A percentile compares a stretch with the other conserved stretches of the same genome.
Conservation (phyloP, 2,329 filamentous ascomycete genomes). For the Ceratocystis alfenasii region DNA sequence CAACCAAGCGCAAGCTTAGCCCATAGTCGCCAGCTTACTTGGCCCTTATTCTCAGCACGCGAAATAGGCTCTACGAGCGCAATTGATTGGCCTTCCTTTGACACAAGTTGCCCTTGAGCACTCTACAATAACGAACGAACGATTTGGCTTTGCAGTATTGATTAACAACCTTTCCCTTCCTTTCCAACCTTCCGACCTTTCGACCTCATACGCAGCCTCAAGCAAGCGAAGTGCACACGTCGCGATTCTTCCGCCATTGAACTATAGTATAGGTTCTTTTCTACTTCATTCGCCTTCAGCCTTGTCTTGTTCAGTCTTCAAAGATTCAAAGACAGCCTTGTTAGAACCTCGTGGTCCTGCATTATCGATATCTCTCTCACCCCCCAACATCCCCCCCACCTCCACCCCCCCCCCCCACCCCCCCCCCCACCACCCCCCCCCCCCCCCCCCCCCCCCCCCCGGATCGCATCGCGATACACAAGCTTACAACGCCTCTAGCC, state of each 20-base stretch:
- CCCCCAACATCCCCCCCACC: too few relatives aligned
- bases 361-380: not conserved
- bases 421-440: too few relatives aligned
- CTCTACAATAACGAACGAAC: not conserved
- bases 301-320: not conserved
- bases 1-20: not conserved
- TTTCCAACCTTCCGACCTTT: too few relatives aligned
- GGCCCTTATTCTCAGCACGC: not conserved
- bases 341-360: not conserved
- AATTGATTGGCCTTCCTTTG: not conserved
- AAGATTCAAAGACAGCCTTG: not conserved
- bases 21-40: not conserved
- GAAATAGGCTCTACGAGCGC: not conserved
- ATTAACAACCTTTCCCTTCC: not conserved
- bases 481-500: not conserved
- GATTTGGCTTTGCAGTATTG: not conserved
- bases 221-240: not conserved
- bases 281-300: not conserved
- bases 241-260: not conserved
- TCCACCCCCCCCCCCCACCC: too few relatives aligned
- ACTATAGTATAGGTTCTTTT: not conserved
- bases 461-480: slow-evolving; percentile 8
- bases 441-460: not conserved
- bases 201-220: not conserved
- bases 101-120: not conserved